These are phyloP conservation scores for Leccinellum rugosiceps DNA, from an alignment of 768 basidiomycete genomes.

Conservation along the genomic window DNA sequence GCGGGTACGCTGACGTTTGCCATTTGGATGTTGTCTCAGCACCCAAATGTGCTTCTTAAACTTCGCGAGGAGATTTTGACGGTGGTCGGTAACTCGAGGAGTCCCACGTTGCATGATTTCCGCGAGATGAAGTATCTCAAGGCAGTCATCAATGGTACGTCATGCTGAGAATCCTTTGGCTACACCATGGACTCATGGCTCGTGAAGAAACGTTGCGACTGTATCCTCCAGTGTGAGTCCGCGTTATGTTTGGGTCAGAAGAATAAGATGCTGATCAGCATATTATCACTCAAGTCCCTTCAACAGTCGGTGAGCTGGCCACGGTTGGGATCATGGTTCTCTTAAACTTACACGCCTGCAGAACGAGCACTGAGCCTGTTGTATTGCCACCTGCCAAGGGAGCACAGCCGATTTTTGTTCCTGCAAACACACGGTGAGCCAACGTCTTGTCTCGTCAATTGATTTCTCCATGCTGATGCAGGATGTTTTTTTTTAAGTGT, in stretches of 20 bases:
- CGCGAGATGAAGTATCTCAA: conserved; percentile 39
- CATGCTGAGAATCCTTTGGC: neutral
- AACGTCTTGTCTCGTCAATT: neutral
- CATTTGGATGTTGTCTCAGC: conserved; percentile 27
- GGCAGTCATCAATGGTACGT: conserved; percentile 37
- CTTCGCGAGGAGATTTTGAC: conserved; percentile 31
- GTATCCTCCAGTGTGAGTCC: conserved; percentile 31
- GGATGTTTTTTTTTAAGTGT: conserved; percentile 25
- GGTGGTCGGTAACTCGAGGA: conserved; percentile 24
- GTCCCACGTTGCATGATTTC: conserved; percentile 33
- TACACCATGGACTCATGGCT: neutral
- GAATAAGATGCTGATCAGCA: neutral
- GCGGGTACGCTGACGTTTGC: conserved; percentile 30
- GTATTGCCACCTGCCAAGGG: conserved; percentile 24
- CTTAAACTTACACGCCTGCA: conserved; percentile 3
- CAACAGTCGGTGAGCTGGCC: conserved; percentile 16
- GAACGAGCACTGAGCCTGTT: conserved; percentile 20
- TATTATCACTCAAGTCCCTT: conserved; percentile 17
- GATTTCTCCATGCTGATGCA: neutral
- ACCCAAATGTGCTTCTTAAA: conserved; percentile 26
- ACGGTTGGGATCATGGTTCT: neutral
- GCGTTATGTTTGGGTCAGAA: neutral
- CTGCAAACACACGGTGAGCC: conserved; percentile 28
- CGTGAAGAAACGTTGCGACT: conserved; percentile 29
- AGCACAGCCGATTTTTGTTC: conserved; percentile 32